Percentiles rank a stretch among this genome's conserved stretches.
Conservation (phyloP, 441 rosid species). For the Syzygium syzygioides region DNA sequence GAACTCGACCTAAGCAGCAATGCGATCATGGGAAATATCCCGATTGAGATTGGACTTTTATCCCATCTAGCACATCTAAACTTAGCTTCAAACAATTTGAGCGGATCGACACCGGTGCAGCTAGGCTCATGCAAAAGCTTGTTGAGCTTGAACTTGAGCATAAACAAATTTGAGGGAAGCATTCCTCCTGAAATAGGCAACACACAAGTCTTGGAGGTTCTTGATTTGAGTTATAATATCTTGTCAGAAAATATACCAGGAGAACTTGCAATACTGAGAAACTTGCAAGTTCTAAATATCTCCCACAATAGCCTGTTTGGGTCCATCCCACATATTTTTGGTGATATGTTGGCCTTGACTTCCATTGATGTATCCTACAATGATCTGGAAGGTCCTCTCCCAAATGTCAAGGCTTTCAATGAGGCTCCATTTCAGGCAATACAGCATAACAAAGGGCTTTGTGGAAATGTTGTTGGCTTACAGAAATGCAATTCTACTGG, state of each 20-base stretch:
- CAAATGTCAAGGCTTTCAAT: neutral
- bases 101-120: rapidly evolving
- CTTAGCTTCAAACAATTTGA: neutral
- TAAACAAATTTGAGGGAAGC: neutral
- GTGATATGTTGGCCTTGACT: neutral
- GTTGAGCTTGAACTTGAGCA: neutral
- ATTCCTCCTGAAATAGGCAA: no score
- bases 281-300: neutral
- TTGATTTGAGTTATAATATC: no score
- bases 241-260: no score
- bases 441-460: neutral
- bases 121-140: neutral
- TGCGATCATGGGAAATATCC: neutral
- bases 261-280: neutral
- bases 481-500: neutral
- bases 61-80: neutral
- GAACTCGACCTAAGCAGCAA: neutral
- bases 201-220: no score
- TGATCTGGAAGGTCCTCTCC: neutral
- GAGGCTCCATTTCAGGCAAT: neutral
- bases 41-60: neutral
- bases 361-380: neutral
- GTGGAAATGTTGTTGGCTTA: neutral
- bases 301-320: neutral
- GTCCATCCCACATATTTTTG: neutral